phyloP scores from a whole-genome alignment of 2,329 filamentous ascomycete species.

The Neospermospora avenae region DNA sequence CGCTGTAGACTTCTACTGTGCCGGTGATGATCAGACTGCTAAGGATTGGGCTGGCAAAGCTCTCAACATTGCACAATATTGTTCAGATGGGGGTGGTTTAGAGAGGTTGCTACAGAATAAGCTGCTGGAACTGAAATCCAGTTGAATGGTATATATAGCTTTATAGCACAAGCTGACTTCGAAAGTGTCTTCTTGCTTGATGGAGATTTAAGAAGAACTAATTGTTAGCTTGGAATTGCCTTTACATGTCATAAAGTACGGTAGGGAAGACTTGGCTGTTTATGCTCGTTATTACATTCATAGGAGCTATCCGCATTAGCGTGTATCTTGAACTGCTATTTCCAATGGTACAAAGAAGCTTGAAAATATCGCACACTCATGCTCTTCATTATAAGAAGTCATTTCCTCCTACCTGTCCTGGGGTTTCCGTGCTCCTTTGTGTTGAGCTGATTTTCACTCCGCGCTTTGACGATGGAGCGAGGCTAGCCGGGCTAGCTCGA shows the following conservation, averaged over 20 bases:
- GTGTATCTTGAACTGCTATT: background rate
- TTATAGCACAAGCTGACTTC: background rate
- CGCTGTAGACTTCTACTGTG: slow-evolving; percentile 62
- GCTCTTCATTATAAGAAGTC: too few relatives aligned
- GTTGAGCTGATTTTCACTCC: too few relatives aligned
- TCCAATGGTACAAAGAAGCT: too few relatives aligned
- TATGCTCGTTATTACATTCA: background rate
- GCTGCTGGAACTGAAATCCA: slow-evolving; percentile 29
- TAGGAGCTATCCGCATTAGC: background rate
- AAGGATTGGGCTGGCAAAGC: slow-evolving; percentile 40
- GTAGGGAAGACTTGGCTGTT: background rate
- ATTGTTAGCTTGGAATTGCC: background rate
- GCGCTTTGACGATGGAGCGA: background rate
- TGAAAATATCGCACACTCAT: too few relatives aligned
- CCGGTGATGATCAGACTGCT: slow-evolving; percentile 51
- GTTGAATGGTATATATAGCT: background rate
- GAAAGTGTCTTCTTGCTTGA: background rate
- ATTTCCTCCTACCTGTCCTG: too few relatives aligned
- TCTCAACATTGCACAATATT: slow-evolving; percentile 33
- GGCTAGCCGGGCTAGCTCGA: too few relatives aligned
- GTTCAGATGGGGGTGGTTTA: slow-evolving; percentile 31
- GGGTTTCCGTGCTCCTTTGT: too few relatives aligned
- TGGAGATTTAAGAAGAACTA: background rate
- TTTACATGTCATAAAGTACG: background rate
- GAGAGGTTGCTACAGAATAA: slow-evolving; percentile 30